Base-by-base conservation (phyloP, 169 alveolate species). In the Eimeria praecox region DNA sequence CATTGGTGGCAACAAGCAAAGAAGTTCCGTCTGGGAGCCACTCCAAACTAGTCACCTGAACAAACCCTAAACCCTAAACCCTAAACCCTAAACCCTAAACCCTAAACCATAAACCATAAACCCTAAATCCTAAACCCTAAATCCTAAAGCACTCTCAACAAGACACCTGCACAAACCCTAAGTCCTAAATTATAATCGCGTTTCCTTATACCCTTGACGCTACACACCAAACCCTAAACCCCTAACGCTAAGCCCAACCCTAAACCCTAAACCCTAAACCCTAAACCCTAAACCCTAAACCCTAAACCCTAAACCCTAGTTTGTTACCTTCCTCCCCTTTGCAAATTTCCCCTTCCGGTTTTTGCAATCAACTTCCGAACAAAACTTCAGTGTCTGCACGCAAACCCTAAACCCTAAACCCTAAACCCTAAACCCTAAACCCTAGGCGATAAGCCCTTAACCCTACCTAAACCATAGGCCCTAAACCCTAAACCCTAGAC, bases 1-100 rank as follows among this genome's bases (percentile, higher is more conserved):
- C 96, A 77, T 75, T 92, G 42, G 96, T 92, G 64, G 96, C 85
- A 24, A 92, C 92, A 22, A 88, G 80, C 85, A 92, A 71, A 33
- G 75, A 87, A 9, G 59, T 14, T n/a, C 96, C 92, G 73, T 62
- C 77, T 30, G 86, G 40, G 35, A 73, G 85, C 96, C 96, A 92
- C 92, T 66, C 96, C 42, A 92, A 80, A 64, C 96, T 52, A 35
- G 92, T 92, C 73, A 92, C 95, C 95, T 92, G 91, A n/a, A 33
- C 59, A 92, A 42, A 44, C 66, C 42, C 46, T 66, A 40, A 92
- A 54, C 44, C 78, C 82, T 59, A 85, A 85, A 85, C 75, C 75
- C 87, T 75, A 75, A 75, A 75, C 87, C 87, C 87, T 75, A 75
- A 75, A 38, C 54, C 87, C 87, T 38, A 75, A 40, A 75, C 54